Conservation (phyloP, 1,284 basidiomycete species). For the Volvariella surrecta region DNA sequence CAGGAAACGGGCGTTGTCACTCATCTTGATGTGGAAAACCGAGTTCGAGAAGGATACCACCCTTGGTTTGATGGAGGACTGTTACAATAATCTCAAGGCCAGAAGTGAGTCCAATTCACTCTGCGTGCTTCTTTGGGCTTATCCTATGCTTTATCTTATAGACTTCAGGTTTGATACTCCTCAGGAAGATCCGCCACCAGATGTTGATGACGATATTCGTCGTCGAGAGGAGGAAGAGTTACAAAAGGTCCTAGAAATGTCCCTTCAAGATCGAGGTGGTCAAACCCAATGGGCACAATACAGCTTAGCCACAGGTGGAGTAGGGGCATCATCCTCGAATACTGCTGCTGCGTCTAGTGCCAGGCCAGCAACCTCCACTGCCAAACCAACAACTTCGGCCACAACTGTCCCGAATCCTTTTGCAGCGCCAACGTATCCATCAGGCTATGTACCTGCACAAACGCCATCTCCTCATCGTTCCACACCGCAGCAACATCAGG, state of each 20-base stretch:
- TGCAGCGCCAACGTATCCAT: conserved; percentile 24
- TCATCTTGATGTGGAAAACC: conserved; percentile 81
- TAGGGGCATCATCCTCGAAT: conserved; percentile 26
- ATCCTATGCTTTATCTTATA: conserved; percentile 18
- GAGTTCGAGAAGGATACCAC: conserved; percentile 80
- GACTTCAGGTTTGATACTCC: conserved; percentile 67
- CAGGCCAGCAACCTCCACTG: conserved; percentile 8
- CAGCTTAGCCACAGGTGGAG: conserved; percentile 22
- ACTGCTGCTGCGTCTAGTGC: conserved; percentile 14
- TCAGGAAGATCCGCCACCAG: conserved; percentile 55
- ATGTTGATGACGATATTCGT: conserved; percentile 72
- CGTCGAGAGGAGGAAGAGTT: conserved; percentile 89
- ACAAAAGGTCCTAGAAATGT: conserved; percentile 83
- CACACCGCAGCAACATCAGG: conserved; percentile 11
- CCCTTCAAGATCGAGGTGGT: conserved; percentile 82
- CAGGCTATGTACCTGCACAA: conserved; percentile 39
- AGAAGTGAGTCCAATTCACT: conserved; percentile 63
- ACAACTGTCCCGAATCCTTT: not conserved
- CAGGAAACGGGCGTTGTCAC: conserved; percentile 60
- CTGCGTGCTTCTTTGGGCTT: conserved; percentile 4
- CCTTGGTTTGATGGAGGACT: conserved; percentile 88
- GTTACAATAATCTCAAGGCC: conserved; percentile 72
- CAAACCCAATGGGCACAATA: conserved; percentile 46
- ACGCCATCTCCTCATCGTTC: conserved; percentile 26
- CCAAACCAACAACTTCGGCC: not conserved